Evolutionary conservation across 148 eudicot genomes (phyloP).

Genomic region (Nepenthes mirabilis): DNA sequence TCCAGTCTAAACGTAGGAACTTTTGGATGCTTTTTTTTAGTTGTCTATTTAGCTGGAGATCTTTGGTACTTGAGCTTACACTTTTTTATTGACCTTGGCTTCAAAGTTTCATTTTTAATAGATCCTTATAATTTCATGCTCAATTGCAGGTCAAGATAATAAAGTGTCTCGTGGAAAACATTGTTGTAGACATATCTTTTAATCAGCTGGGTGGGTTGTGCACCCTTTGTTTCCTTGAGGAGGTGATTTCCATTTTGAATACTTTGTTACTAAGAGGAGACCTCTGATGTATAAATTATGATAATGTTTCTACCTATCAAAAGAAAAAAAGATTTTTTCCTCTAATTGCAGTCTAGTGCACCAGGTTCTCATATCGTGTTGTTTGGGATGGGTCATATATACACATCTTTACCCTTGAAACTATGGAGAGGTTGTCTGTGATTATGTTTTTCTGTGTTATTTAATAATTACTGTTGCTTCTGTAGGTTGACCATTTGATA

Average conservation of each 20-base stretch:
- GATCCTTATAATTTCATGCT: background rate
- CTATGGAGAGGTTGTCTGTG: background rate
- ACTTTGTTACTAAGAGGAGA: background rate
- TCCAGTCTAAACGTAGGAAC: too few relatives aligned
- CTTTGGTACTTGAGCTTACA: too few relatives aligned
- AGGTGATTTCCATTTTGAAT: slow-evolving; percentile 21
- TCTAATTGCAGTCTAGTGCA: too few relatives aligned
- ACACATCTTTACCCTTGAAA: too few relatives aligned
- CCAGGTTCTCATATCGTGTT: too few relatives aligned
- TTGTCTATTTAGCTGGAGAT: too few relatives aligned
- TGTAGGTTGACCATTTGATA: slow-evolving; percentile 78
- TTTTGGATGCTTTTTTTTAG: too few relatives aligned
- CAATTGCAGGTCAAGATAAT: slow-evolving; percentile 54
- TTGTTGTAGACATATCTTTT: slow-evolving; percentile 78
- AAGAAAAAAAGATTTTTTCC: too few relatives aligned
- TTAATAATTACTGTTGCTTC: background rate
- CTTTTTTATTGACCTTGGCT: background rate
- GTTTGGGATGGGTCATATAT: too few relatives aligned
- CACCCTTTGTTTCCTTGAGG: slow-evolving; percentile 76
- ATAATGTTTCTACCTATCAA: background rate
- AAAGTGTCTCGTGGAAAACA: slow-evolving; percentile 68
- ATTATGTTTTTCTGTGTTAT: background rate
- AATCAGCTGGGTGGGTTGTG: slow-evolving; percentile 76
- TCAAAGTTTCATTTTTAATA: background rate
- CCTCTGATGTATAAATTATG: background rate